Percentiles rank a stretch among this genome's conserved stretches.
phyloP scores from a whole-genome alignment of 176 grass and related monocot genomes.

The Pontederia paniculata region DNA sequence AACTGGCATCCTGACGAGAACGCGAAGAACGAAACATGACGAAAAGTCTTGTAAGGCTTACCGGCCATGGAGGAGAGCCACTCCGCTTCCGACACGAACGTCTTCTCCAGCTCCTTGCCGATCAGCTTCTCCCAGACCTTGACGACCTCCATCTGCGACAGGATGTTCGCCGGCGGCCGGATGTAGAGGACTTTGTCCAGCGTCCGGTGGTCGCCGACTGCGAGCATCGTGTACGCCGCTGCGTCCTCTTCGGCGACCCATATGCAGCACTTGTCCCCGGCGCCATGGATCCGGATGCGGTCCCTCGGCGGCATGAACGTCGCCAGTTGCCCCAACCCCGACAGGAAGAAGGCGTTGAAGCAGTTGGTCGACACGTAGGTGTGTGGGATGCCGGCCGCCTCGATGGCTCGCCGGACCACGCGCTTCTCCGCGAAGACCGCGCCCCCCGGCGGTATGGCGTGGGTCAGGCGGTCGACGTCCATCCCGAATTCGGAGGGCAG shows the following conservation, averaged over 20 bases:
- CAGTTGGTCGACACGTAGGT: constrained; percentile 49
- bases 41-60: background rate
- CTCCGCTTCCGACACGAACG: constrained; percentile 20
- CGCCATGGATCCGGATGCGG: constrained; percentile 27
- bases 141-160: constrained; percentile 43
- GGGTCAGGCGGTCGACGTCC: constrained; percentile 36
- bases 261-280: constrained; percentile 37
- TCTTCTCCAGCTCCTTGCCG: constrained; percentile 38
- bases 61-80: constrained; percentile 43
- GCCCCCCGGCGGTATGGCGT: constrained; percentile 44
- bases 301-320: constrained; percentile 45
- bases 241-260: constrained; percentile 41
- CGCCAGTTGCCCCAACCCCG: constrained; percentile 27
- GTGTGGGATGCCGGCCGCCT: constrained; percentile 39
- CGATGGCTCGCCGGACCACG: constrained; percentile 33
- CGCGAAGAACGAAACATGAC: background rate
- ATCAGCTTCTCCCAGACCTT: constrained; percentile 39
- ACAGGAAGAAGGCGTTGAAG: constrained; percentile 20
- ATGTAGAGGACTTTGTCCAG: constrained; percentile 58
- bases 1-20: no score
- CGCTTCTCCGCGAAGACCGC: constrained; percentile 35
- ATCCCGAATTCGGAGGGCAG: constrained; percentile 58
- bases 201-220: constrained; percentile 31
- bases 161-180: constrained; percentile 34
- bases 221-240: constrained; percentile 38